Percentiles rank a stretch among this genome's conserved stretches.
These are phyloP conservation scores for Macadamia integrifolia DNA, from an alignment of 164 flowering plant genomes.

Conservation along the genomic window DNA sequence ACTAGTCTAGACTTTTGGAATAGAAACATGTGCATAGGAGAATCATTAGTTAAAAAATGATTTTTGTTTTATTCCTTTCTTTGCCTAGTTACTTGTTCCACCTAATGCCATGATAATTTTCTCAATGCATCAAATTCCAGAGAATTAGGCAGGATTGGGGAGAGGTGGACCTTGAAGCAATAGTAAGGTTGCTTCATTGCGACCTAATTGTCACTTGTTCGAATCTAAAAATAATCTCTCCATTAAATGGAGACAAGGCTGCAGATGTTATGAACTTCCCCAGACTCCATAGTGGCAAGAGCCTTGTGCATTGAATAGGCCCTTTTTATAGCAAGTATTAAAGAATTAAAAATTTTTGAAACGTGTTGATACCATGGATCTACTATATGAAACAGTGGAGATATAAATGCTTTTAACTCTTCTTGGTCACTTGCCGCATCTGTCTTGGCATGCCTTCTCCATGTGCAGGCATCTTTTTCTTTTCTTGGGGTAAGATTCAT, in stretches of 20 bases:
- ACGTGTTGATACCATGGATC: conserved; percentile 81
- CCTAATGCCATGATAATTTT: not conserved
- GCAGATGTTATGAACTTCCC: too few species aligned
- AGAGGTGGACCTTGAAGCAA: too few species aligned
- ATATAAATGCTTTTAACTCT: conserved; percentile 35
- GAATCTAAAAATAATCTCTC: too few species aligned
- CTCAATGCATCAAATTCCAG: conserved; percentile 19
- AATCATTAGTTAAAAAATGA: not conserved
- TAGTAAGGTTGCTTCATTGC: too few species aligned
- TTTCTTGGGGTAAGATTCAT: conserved; percentile 53
- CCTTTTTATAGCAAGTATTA: too few species aligned
- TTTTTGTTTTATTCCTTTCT: not conserved
- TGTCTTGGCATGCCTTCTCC: conserved; percentile 39
- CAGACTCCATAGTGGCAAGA: too few species aligned
- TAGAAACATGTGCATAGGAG: too few species aligned
- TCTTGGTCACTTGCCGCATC: conserved; percentile 68
- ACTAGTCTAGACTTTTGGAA: too few species aligned
- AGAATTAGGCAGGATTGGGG: conserved; percentile 51
- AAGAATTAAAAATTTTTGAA: conserved; percentile 43
- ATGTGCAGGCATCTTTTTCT: not conserved
- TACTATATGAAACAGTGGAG: conserved; percentile 66
- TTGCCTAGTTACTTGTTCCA: not conserved
- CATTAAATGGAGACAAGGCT: too few species aligned
- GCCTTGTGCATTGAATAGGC: too few species aligned
- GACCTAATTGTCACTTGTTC: too few species aligned